Conservation (phyloP, 257 asterid species). For the Rauvolfia tetraphylla region DNA sequence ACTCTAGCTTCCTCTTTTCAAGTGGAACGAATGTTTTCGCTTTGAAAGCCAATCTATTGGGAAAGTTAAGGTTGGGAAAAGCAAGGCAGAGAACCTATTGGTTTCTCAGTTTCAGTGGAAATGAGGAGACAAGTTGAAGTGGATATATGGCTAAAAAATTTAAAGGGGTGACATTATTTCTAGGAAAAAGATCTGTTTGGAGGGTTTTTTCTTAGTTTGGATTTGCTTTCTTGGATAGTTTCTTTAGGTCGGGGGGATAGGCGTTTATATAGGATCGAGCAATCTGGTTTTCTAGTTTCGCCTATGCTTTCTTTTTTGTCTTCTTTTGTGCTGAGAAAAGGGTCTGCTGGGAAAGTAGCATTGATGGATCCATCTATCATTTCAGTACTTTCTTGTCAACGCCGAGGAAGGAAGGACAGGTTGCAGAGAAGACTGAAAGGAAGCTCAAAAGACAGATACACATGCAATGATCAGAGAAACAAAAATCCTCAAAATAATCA, state of each 20-base stretch:
- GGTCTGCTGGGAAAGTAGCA: constrained; percentile 40
- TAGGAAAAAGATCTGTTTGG: constrained; percentile 1
- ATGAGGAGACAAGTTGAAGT: constrained; percentile 8
- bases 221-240: constrained; percentile 21
- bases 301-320: constrained; percentile 15
- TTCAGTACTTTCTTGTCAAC: constrained; percentile 75
- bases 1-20: constrained; percentile 7
- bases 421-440: constrained; percentile 31
- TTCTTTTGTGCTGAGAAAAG: constrained; percentile 23
- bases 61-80: constrained; percentile 27
- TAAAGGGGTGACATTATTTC: constrained; percentile 9
- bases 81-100: constrained; percentile 14
- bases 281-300: constrained; percentile 4
- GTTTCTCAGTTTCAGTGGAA: constrained; percentile 43
- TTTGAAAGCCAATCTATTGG: constrained; percentile 10
- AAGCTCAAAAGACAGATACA: constrained; percentile 23
- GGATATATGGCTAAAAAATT: constrained; percentile 11
- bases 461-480: constrained; percentile 19
- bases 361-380: constrained; percentile 67
- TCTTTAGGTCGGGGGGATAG: constrained; percentile 19
- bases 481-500: not conserved
- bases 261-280: constrained; percentile 42
- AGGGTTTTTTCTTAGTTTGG: constrained; percentile 13
- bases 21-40: constrained; percentile 10
- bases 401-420: constrained; percentile 71